Evolutionary conservation across 176 grass and related monocot genomes (phyloP), one percentile per base, ranked within the genome.

Genomic region (Carex pumila): DNA sequence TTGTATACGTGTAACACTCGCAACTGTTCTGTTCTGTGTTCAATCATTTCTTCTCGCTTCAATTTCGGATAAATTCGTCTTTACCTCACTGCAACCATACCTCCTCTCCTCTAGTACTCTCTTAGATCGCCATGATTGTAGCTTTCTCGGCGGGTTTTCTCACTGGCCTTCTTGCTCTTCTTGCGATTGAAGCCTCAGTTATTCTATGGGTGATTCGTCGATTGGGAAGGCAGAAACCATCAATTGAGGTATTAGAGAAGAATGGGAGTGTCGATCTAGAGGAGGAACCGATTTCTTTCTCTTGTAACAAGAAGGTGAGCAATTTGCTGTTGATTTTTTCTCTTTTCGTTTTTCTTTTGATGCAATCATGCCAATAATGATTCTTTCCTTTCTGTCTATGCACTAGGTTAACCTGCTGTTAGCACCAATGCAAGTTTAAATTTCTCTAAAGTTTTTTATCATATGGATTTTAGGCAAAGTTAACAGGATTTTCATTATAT

Each of bases 71-170:
- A 45, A 45, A 37, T 37, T 69, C 14, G 32, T 69, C 62, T 65
- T 65, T 68, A 14, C 15, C 10, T 45, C 31, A 39, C 65, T 7
- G 65, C 65, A 36, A 37, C 32, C 77, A 39, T 65, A 5, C 84
- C 1, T 80, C 79, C 79, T 47, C 1, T 80, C 79, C 79, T 47
- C 65, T 22, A n/a, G 57, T 19, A 15, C 8, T 61, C 6, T 79
- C 43, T 53, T 30, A 57, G 62, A 60, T 69, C 10, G 83, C 79
- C 86, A 89, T 91, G 89, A 58, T 89, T n/a, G 53, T 84, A 53
- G 76, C 73, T 52, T 93, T 95, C 92, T 85, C 88, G 12, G 6
- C 59, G 49, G 95, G 95, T 0, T 94, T 94, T 69, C 69, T 98
- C 59, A 25, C 89, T 66, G 95, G 95, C 14, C 18, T 86, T 39